Conservation (phyloP, 768 basidiomycete genomes). For the Tubosaeta sp. region DNA sequence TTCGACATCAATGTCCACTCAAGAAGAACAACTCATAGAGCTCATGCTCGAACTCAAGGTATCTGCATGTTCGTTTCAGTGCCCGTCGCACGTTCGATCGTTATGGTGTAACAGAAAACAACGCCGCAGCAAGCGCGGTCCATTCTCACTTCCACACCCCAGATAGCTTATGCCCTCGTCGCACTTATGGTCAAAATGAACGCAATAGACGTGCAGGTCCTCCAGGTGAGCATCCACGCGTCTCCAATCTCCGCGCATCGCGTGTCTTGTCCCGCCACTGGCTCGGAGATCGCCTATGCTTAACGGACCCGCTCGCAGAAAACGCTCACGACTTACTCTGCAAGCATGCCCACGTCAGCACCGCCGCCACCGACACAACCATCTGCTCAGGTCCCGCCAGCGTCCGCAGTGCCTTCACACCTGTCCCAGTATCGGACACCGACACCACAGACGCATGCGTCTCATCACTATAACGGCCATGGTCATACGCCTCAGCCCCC, state of each 20-base stretch:
- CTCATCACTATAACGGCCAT: conserved; percentile 27
- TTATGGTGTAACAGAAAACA: conserved; percentile 52
- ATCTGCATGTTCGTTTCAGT: not conserved
- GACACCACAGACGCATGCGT: conserved; percentile 31
- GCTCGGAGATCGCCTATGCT: not conserved
- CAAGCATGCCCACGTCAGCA: conserved; percentile 19
- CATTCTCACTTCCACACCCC: conserved; percentile 69
- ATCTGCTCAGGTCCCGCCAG: conserved; percentile 24
- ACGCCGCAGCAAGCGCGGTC: conserved; percentile 63
- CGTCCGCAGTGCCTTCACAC: conserved; percentile 47
- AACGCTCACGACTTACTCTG: conserved; percentile 54
- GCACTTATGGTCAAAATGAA: conserved; percentile 75
- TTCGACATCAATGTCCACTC: conserved; percentile 42
- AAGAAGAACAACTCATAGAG: conserved; percentile 67
- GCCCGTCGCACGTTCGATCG: conserved; percentile 1
- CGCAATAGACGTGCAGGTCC: conserved; percentile 68
- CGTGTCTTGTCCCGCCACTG: not conserved
- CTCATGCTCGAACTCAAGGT: conserved; percentile 74
- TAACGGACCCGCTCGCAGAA: conserved; percentile 36
- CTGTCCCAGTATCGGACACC: conserved; percentile 31
- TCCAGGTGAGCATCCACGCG: conserved; percentile 47
- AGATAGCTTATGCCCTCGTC: conserved; percentile 74
- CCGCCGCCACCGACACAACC: conserved; percentile 19
- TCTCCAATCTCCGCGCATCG: not conserved
- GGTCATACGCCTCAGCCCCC: conserved; percentile 25